Percentiles rank a stretch among this genome's conserved stretches.
Conservation (phyloP, 140 eudicot species). For the Anethum foeniculum region DNA sequence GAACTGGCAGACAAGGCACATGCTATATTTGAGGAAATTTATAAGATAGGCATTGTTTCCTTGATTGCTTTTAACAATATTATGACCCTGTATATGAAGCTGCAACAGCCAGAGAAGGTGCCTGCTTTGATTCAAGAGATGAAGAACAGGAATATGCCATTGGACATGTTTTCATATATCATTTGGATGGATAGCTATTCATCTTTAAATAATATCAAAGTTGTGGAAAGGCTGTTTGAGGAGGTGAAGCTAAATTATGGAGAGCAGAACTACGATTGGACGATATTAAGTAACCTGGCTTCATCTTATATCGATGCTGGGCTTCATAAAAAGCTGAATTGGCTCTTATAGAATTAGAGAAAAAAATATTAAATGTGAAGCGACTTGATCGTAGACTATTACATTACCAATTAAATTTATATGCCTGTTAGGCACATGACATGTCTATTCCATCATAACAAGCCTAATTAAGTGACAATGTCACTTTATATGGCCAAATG, state of each 20-base stretch:
- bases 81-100: conserved; percentile 48
- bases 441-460: no score
- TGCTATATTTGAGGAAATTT: conserved; percentile 47
- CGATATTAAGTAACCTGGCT: conserved; percentile 56
- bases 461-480: no score
- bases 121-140: conserved; percentile 45
- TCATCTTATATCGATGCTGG: conserved; percentile 43
- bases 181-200: conserved; percentile 59
- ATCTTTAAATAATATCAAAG: conserved; percentile 45
- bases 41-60: conserved; percentile 31
- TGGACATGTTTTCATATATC: conserved; percentile 35
- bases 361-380: conserved; percentile 18
- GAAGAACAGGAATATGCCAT: conserved; percentile 43
- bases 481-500: no score
- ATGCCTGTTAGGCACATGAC: conserved; percentile 19
- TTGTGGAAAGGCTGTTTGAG: conserved; percentile 58
- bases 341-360: conserved; percentile 49
- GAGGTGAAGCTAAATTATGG: conserved; percentile 37
- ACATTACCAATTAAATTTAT: conserved; percentile 45
- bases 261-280: conserved; percentile 49
- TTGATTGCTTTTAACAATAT: conserved; percentile 46
- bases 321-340: conserved; percentile 39
- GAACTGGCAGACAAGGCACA: conserved; percentile 53
- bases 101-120: conserved; percentile 61
- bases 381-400: conserved; percentile 37